These are phyloP conservation scores for Stagonosporopsis tanaceti DNA, from an alignment of 2,329 filamentous ascomycete genomes.

Conservation along the genomic window DNA sequence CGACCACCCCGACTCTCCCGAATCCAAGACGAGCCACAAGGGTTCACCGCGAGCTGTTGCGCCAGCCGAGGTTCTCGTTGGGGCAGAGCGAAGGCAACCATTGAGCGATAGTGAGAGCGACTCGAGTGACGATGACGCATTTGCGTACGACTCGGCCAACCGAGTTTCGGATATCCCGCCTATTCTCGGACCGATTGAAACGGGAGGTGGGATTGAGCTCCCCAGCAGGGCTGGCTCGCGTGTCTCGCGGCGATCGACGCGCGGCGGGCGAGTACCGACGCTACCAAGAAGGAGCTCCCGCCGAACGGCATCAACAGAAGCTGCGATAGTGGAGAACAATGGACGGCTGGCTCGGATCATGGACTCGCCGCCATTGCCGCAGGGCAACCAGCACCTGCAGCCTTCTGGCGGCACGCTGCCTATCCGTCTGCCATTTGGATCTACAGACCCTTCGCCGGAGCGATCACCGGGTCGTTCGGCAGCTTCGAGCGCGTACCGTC, in stretches of 20 bases:
- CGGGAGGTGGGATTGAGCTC: slow-evolving; percentile 67
- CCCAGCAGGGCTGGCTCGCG: slow-evolving; percentile 70
- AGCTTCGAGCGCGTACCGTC: slow-evolving; percentile 46
- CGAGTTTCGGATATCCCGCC: slow-evolving; percentile 62
- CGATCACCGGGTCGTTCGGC: slow-evolving; percentile 45
- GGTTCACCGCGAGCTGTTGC: slow-evolving; percentile 23
- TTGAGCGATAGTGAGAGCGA: slow-evolving; percentile 52
- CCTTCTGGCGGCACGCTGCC: slow-evolving; percentile 34
- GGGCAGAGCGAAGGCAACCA: slow-evolving; percentile 52
- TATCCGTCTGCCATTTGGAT: slow-evolving; percentile 49
- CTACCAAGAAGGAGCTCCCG: slow-evolving; percentile 77
- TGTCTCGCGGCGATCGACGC: slow-evolving; percentile 53
- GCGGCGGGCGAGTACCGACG: slow-evolving; percentile 47
- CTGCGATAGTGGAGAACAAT: slow-evolving; percentile 32
- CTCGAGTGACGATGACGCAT: slow-evolving; percentile 55
- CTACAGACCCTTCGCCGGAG: slow-evolving; percentile 47
- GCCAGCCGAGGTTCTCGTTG: slow-evolving; percentile 26
- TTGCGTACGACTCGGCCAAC: slow-evolving; percentile 47
- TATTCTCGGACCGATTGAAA: slow-evolving; percentile 66
- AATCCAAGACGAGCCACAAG: slow-evolving; percentile 21
- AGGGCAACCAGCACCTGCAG: slow-evolving; percentile 35
- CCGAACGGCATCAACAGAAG: slow-evolving; percentile 41
- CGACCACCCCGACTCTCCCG: slow-evolving; percentile 57
- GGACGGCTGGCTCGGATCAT: slow-evolving; percentile 41
- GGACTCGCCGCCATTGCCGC: slow-evolving; percentile 26